Evolutionary conservation across 2,329 filamentous ascomycete genomes (phyloP), one percentile per base, ranked within the genome.

Genomic region (Epichloe baconii): DNA sequence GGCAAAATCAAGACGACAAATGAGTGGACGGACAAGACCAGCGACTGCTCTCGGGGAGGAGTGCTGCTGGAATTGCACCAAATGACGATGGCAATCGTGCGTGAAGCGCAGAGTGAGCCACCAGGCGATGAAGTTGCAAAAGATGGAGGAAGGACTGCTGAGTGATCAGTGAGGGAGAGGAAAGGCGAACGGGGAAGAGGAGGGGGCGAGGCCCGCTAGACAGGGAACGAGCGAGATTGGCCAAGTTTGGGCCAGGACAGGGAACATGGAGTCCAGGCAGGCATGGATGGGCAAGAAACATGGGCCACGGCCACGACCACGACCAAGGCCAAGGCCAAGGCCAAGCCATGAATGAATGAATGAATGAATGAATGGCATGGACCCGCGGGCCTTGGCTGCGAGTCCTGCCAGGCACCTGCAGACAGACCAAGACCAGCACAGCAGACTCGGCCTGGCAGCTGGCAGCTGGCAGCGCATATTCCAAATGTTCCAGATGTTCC

Each of bases 1-100:
- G 57, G 55, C 55, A 61, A 66, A 63, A 58, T 51, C 59, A 58
- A 62, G 42, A 44, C 49, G 57, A 58, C 57, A 68, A 69, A 76
- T 72, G 76, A 79, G 74, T 70, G 76, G 76, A 79, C 76, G 76
- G 76, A 64, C 74, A 68, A 78, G 68, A 75, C 76, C 77, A 80
- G 75, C 67, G 69, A 67, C 71, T 75, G 72, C 72, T 67, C 66
- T 58, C 53, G 65, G 66, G 61, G 58, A 71, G 70, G 71, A 69
- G 64, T 70, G 72, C 73, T 64, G 64, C 75, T 71, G 75, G 76
- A 76, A 77, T 76, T 72, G 76, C 68, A 71, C 77, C 76, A 79
- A 45, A 52, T 47, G 46, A 46, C 35, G 46, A 51, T 40, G 49
- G 38, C 43, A 31, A 44, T 49, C 42, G 49, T 51, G 49, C 48